phyloP scores from a whole-genome alignment of 768 basidiomycete genomes.

The Rossbeevera mucosa region DNA sequence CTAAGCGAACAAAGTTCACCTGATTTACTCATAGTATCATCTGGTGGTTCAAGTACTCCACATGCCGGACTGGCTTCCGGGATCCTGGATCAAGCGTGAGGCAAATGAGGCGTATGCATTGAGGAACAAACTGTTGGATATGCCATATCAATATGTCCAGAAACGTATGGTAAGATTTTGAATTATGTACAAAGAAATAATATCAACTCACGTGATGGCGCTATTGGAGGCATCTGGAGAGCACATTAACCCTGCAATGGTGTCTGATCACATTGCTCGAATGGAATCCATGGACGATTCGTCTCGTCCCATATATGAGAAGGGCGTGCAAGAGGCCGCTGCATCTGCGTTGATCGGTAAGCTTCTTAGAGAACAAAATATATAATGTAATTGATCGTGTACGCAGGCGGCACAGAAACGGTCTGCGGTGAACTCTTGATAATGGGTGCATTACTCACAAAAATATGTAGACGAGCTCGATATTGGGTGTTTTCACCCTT shows the following conservation, averaged over 20 bases:
- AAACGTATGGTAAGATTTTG: not conserved
- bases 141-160: not conserved
- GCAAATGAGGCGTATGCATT: not conserved
- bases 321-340: not conserved
- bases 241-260: not conserved
- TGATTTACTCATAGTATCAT: not conserved
- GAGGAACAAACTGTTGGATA: not conserved
- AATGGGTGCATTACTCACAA: not conserved
- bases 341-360: not conserved
- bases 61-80: not conserved
- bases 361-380: not conserved
- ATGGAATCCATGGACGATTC: not conserved
- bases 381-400: not conserved
- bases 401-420: not conserved
- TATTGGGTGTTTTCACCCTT: not conserved
- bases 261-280: not conserved
- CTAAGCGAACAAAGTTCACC: not conserved
- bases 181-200: not conserved
- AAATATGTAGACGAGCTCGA: not conserved
- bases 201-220: not conserved
- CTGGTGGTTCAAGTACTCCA: not conserved
- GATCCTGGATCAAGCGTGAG: not conserved
- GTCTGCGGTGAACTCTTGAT: not conserved
- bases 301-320: not conserved
- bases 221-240: not conserved